Conservation (phyloP, 768 basidiomycete genomes). For the Trametes sanguinea region DNA sequence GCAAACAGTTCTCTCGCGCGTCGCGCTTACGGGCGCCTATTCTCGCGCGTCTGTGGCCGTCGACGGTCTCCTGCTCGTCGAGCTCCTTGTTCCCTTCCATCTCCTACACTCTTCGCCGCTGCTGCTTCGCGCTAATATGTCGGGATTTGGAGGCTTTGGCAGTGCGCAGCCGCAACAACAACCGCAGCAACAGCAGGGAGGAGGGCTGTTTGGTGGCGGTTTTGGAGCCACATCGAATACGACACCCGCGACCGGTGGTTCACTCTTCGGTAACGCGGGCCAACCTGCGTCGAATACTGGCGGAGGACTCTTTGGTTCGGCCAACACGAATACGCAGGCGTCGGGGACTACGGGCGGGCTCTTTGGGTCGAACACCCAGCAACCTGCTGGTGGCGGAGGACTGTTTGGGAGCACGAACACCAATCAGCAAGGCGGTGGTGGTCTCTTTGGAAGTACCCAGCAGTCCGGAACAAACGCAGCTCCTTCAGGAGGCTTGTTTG, state of each 20-base stretch:
- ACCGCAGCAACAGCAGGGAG: constrained; percentile 25
- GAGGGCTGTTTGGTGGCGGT: constrained; percentile 6
- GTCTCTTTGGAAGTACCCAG: constrained; percentile 25
- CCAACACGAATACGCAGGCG: constrained; percentile 17
- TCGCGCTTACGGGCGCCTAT: background rate
- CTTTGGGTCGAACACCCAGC: constrained; percentile 26
- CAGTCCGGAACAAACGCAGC: background rate
- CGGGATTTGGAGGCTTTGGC: constrained; percentile 24
- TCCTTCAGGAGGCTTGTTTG: constrained; percentile 6
- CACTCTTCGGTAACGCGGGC: constrained; percentile 25
- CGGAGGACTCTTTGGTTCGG: constrained; percentile 24
- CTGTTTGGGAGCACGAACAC: constrained; percentile 33
- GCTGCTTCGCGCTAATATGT: constrained; percentile 4
- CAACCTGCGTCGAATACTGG: constrained; percentile 21
- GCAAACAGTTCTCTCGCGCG: background rate
- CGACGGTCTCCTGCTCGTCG: background rate
- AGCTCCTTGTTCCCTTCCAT: background rate
- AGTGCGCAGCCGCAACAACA: constrained; percentile 15
- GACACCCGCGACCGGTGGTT: constrained; percentile 10
- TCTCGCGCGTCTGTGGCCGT: background rate
- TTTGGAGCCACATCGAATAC: constrained; percentile 4
- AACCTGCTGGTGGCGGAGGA: constrained; percentile 25
- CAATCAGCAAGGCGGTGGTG: constrained; percentile 26
- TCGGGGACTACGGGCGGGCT: constrained; percentile 23
- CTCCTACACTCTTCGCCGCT: background rate